Conservation (phyloP, 2,329 filamentous ascomycete species). For the Aspergillus spinulosporus region DNA sequence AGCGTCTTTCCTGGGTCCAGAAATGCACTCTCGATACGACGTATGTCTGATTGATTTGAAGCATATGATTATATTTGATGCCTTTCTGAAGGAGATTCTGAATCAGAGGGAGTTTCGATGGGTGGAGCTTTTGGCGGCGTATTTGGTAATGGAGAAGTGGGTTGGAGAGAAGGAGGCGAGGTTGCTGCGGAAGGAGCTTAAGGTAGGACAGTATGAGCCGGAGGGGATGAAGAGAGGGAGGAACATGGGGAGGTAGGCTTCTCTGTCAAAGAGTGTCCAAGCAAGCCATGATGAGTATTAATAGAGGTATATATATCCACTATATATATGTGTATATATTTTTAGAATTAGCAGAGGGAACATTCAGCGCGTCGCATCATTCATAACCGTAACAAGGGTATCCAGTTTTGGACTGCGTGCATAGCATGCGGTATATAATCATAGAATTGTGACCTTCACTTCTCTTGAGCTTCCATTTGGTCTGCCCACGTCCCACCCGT, state of each 20-base stretch:
- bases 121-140: not conserved
- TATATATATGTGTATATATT: not conserved
- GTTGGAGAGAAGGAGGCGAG: not conserved
- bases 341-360: not conserved
- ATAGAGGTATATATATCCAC: too few relatives aligned
- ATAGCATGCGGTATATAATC: not conserved
- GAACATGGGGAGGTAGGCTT: too few relatives aligned
- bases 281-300: too few relatives aligned
- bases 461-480: constrained; percentile 30
- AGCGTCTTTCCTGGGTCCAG: not conserved
- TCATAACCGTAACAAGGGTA: not conserved
- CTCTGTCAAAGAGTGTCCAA: too few relatives aligned
- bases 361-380: not conserved
- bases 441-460: not conserved
- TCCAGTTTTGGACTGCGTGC: not conserved
- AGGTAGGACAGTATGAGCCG: too few relatives aligned
- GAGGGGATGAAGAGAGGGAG: too few relatives aligned
- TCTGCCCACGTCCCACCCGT: constrained; percentile 32
- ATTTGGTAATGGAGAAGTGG: not conserved
- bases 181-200: not conserved
- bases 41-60: not conserved
- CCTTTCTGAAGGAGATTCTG: not conserved
- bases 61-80: not conserved
- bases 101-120: not conserved
- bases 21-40: not conserved